Conservation (phyloP, 768 basidiomycete species). For the Mycena venus region DNA sequence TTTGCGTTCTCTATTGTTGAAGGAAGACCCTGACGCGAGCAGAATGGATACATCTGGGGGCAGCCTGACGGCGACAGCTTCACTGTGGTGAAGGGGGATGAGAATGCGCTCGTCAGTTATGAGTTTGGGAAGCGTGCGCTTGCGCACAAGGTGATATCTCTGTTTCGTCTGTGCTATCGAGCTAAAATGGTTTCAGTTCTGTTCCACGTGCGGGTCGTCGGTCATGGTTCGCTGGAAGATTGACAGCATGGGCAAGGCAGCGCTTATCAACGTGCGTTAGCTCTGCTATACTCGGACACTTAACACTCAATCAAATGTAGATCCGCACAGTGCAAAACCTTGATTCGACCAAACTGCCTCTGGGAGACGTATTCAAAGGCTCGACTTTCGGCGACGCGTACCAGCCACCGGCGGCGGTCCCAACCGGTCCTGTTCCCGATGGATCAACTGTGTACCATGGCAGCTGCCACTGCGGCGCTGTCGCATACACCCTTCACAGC, state of each 20-base stretch:
- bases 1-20: neutral
- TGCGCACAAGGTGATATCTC: slow-evolving; percentile 18
- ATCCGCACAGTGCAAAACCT: slow-evolving; percentile 11
- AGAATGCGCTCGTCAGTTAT: slow-evolving; percentile 12
- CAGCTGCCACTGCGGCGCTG: slow-evolving; percentile 28
- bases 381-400: slow-evolving; percentile 1
- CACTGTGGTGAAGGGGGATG: slow-evolving; percentile 22
- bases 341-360: neutral
- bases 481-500: slow-evolving; percentile 12
- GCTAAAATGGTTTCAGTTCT: slow-evolving; percentile 4
- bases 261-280: slow-evolving; percentile 12
- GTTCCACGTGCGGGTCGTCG: slow-evolving; percentile 24
- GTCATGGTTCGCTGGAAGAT: slow-evolving; percentile 1
- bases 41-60: slow-evolving; percentile 24
- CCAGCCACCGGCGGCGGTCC: neutral
- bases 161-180: neutral
- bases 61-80: neutral
- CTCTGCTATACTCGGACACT: neutral
- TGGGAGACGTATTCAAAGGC: neutral
- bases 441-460: slow-evolving; percentile 15
- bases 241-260: neutral
- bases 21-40: neutral
- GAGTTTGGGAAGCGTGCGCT: slow-evolving; percentile 7
- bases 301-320: neutral
- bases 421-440: neutral